These are phyloP conservation scores for Diaporthe sp. DNA, from an alignment of 2,329 filamentous ascomycete species.

Conservation along the genomic window DNA sequence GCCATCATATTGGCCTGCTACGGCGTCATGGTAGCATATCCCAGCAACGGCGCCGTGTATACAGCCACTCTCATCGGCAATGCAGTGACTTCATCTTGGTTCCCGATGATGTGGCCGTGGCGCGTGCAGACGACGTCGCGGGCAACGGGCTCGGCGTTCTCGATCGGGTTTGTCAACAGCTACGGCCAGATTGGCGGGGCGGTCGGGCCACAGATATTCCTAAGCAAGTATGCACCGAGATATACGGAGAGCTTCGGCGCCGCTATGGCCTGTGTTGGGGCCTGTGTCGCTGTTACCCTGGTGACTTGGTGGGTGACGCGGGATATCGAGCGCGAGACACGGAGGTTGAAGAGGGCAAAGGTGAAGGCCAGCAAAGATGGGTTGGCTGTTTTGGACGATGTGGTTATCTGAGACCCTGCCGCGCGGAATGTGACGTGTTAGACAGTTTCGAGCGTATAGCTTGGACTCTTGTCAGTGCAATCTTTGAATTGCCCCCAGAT, in stretches of 20 bases:
- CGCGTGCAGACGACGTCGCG: slow-evolving; percentile 57
- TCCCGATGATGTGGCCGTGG: slow-evolving; percentile 64
- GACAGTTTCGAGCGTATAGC: too few relatives aligned
- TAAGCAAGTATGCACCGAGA: slow-evolving; percentile 54
- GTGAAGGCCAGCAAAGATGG: slow-evolving; percentile 6
- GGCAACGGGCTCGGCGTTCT: slow-evolving; percentile 60
- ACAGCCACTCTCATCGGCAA: slow-evolving; percentile 57
- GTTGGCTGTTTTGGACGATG: background rate
- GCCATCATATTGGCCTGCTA: slow-evolving; percentile 57
- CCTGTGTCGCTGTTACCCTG: slow-evolving; percentile 52
- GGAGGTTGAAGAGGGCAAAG: slow-evolving; percentile 48
- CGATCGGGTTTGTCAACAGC: slow-evolving; percentile 60
- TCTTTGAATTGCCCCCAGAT: too few relatives aligned
- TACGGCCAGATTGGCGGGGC: slow-evolving; percentile 61
- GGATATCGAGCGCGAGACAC: slow-evolving; percentile 55
- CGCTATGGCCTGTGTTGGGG: slow-evolving; percentile 55
- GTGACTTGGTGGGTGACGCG: slow-evolving; percentile 58
- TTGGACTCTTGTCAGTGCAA: too few relatives aligned
- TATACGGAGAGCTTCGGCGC: slow-evolving; percentile 55
- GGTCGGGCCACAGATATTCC: slow-evolving; percentile 59
- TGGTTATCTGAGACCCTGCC: background rate
- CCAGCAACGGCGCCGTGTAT: slow-evolving; percentile 57
- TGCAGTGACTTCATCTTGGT: slow-evolving; percentile 55
- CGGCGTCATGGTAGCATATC: slow-evolving; percentile 55
- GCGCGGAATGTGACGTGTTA: too few relatives aligned